Base-by-base conservation (phyloP, 2,329 filamentous ascomycete species). In the Pseudocercospora pini-densiflorae region DNA sequence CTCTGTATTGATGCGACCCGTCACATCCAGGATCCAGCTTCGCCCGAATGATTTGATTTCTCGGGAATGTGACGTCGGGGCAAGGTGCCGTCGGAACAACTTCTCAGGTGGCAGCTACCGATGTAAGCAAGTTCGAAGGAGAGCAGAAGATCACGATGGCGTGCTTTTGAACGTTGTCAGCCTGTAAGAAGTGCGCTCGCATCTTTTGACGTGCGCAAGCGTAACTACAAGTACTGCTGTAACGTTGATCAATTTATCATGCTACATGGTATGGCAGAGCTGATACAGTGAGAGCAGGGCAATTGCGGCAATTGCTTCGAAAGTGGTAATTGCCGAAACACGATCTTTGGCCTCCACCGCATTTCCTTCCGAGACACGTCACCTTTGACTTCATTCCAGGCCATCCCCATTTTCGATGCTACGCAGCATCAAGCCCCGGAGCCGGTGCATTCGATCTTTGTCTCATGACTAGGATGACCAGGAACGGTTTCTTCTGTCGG, bases 321-420 rank as follows among this genome's bases (percentile, higher is more conserved):
- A 55, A 55, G 27, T 21, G 51, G 51, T 16, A 29, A 55, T 55
- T 55, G 47, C 47, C 47, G 47, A 27, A 23, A 51, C 23, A 51
- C 47, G 47, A 51, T 51, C 47, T 27, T 51, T 21, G 45, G 21
- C 9, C 49, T 24, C 5, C 24, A 8, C 23, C 16, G 9, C 45
- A 16, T 14, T 5, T 29, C 31, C 5, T 29, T 14, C 33, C 33
- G 33, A 36, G 33, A 14, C 19, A 54, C 49, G 49, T 54, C 24
- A 19, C n/a, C n/a, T 19, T 49, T 49, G n/a, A 29, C 49, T 54
- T 27, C 49, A 23, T 54, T 16, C 49, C 21, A 29, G 49, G 14
- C 14, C 49, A 54, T 24, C 29, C 49, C 14, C 49, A 24, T 27
- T 29, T 24, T 24, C 49, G 49, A 24, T 36, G 33, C 31, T 33